These are phyloP conservation scores for Fragaria iinumae DNA, from an alignment of 306 rosid genomes.

Conservation along the genomic window DNA sequence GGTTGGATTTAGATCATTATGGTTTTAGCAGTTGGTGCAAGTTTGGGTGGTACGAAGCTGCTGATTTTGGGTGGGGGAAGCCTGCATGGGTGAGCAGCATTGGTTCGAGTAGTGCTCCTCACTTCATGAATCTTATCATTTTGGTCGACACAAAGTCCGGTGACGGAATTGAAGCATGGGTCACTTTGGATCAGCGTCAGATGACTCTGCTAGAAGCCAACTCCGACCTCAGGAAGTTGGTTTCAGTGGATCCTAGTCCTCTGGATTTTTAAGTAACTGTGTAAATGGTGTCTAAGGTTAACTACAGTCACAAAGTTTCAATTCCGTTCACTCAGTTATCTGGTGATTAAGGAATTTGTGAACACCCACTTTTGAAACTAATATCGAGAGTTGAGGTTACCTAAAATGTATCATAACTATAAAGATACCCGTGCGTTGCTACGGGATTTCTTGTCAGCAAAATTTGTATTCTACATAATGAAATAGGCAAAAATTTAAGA, in stretches of 20 bases:
- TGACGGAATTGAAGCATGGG: slow-evolving; percentile 39
- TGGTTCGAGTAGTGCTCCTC: slow-evolving; percentile 17
- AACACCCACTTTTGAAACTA: not conserved
- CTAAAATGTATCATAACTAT: not conserved
- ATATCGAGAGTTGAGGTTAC: not conserved
- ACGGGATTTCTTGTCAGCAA: no score
- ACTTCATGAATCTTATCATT: slow-evolving; percentile 23
- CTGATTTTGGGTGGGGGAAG: slow-evolving; percentile 43
- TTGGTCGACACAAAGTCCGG: slow-evolving; percentile 25
- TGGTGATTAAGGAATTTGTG: not conserved
- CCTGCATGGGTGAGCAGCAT: slow-evolving; percentile 37
- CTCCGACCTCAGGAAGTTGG: slow-evolving; percentile 16
- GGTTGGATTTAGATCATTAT: slow-evolving; percentile 15
- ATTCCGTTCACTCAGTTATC: not conserved
- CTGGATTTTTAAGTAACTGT: not conserved
- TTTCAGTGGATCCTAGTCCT: slow-evolving; percentile 33
- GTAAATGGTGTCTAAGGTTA: not conserved
- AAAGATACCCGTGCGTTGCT: no score
- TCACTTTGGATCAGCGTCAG: slow-evolving; percentile 28
- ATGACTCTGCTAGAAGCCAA: slow-evolving; percentile 24
- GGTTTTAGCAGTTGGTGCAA: slow-evolving; percentile 49
- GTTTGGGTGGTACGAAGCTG: slow-evolving; percentile 28
- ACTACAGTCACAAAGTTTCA: not conserved
- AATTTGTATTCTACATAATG: no score
- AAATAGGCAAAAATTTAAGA: no score